Base-by-base conservation (phyloP, 208 protist species). In the Trypanosoma theileri region DNA sequence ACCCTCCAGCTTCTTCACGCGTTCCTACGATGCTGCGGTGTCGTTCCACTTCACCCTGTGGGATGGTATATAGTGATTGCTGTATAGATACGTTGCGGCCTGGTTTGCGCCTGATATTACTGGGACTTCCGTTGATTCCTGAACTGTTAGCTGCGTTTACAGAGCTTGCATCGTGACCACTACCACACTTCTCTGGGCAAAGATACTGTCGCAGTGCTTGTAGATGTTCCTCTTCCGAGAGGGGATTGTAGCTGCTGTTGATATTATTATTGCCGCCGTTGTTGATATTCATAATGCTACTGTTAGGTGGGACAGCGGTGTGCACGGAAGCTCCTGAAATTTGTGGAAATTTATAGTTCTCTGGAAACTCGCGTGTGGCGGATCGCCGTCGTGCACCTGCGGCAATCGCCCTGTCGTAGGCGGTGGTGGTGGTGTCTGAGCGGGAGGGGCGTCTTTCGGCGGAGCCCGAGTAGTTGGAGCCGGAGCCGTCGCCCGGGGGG, bases 181-280 rank as follows among this genome's bases (percentile, higher is more conserved):
- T 41, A 42, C 31, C 26, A 9, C 1, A 31, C 7, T 61, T 24
- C 12, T 57, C 71, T 16, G 84, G 84, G 17, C 84, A 74, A 1
- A 94, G 74, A 41, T 86, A 89, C 52, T 82, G 71, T 21, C 55
- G 51, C 24, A 94, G 75, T 3, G 84, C 74, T 69, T 79, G 69
- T 57, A 89, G 46, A 71, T 88, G 85, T 57, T 84, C 72, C 53
- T 87, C 81, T 13, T 84, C 73, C 14, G 73, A 82, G 13, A 77
- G 65, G 51, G 77, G 73, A 11, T 64, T 22, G 65, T 11, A 19
- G 54, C 24, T 28, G 54, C 22, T 19, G 65, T 9, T 28, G 24
- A 13, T 44, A 51, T 31, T 10, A 58, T 35, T 35, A 6, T 35
- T 35, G 11, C 48, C 16, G 2, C 44, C 10, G 44, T 4, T 48